Conservation (phyloP, 2,329 filamentous ascomycete species). For the Eutypella sp. region DNA sequence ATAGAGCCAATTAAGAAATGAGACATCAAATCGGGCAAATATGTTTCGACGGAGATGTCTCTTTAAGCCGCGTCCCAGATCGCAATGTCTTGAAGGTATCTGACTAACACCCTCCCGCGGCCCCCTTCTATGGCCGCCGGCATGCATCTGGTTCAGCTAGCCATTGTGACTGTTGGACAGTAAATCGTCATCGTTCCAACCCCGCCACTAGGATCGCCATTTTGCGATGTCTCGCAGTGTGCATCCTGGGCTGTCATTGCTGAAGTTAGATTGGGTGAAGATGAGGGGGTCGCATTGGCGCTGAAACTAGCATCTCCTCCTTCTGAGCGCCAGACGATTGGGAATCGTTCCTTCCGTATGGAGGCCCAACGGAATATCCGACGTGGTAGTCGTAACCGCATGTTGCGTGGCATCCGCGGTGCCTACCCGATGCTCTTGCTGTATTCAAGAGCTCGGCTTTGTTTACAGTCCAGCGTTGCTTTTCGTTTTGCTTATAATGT, state of each 20-base stretch:
- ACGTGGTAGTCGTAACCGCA: neutral
- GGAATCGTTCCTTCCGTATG: neutral
- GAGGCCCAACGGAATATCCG: neutral
- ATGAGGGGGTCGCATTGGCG: conserved; percentile 12
- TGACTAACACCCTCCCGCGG: neutral
- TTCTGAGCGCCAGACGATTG: conserved; percentile 1
- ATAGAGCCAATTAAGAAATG: neutral
- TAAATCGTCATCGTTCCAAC: too few species aligned
- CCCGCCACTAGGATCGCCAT: neutral
- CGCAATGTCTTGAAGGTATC: neutral
- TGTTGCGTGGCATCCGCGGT: neutral
- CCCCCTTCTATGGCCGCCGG: neutral
- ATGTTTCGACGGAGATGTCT: neutral
- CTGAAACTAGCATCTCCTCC: conserved; percentile 8
- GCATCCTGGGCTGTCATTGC: neutral
- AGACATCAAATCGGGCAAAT: neutral
- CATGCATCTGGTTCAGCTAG: neutral
- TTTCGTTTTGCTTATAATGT: neutral
- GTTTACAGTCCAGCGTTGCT: neutral
- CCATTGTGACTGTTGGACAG: neutral
- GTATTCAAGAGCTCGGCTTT: neutral
- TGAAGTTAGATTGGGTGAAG: conserved; percentile 6
- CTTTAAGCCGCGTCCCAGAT: neutral
- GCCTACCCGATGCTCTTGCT: too few species aligned
- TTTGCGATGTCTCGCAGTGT: neutral